These are phyloP conservation scores for Umbilicus rupestris DNA, from an alignment of 164 flowering plant genomes.

Conservation along the genomic window DNA sequence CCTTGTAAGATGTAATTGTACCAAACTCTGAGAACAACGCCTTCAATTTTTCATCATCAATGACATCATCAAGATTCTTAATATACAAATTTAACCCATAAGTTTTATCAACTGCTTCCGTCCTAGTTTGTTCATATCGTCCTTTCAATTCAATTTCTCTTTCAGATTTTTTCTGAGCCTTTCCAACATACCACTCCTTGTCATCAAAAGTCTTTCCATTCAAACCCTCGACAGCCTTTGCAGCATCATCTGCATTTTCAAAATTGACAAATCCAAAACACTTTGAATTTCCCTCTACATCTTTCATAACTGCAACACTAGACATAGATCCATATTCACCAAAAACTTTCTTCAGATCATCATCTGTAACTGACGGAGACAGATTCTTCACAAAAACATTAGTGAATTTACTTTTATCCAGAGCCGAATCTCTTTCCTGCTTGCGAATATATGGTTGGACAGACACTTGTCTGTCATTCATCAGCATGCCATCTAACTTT, in stretches of 20 bases:
- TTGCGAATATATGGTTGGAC: conserved; percentile 63
- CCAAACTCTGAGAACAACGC: conserved; percentile 68
- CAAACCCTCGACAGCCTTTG: conserved; percentile 55
- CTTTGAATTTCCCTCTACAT: conserved; percentile 66
- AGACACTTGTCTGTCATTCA: conserved; percentile 64
- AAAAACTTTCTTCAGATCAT: conserved; percentile 45
- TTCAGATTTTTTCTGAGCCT: conserved; percentile 74
- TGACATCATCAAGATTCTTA: conserved; percentile 71
- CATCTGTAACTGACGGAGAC: conserved; percentile 48
- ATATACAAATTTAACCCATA: conserved; percentile 69
- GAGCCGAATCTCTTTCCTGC: conserved; percentile 52
- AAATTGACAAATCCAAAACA: conserved; percentile 76
- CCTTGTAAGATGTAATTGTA: conserved; percentile 79
- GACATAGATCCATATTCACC: conserved; percentile 55
- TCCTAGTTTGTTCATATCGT: conserved; percentile 51
- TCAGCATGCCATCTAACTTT: conserved; percentile 64
- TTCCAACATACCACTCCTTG: conserved; percentile 82
- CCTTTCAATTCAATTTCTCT: conserved; percentile 63
- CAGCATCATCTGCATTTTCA: conserved; percentile 69
- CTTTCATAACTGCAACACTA: conserved; percentile 66
- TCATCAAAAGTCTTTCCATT: conserved; percentile 67
- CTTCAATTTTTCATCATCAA: conserved; percentile 58
- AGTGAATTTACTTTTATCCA: conserved; percentile 42
- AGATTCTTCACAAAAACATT: conserved; percentile 68
- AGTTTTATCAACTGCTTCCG: conserved; percentile 51